These are phyloP conservation scores for Xylariaceae sp. DNA, from an alignment of 2,329 filamentous ascomycete genomes.

Conservation along the genomic window DNA sequence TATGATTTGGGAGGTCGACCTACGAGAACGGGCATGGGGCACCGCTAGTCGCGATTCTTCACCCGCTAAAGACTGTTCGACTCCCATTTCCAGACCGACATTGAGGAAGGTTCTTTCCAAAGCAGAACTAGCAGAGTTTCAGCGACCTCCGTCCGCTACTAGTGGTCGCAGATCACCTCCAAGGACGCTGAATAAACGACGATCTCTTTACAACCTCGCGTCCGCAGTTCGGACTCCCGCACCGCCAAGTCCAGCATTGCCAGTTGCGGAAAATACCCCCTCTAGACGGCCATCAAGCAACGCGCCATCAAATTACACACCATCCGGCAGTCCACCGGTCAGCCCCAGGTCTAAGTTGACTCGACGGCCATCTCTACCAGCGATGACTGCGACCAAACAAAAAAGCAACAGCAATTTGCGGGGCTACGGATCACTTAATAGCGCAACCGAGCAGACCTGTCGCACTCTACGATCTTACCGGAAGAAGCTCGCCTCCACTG, in stretches of 20 bases:
- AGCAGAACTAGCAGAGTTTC: constrained; percentile 79
- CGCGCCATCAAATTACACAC: constrained; percentile 30
- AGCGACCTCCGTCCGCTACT: constrained; percentile 42
- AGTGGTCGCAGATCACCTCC: constrained; percentile 53
- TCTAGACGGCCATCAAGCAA: constrained; percentile 43
- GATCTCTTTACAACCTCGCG: constrained; percentile 48
- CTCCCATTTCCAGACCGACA: constrained; percentile 60
- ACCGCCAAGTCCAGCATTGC: constrained; percentile 40
- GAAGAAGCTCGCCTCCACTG: constrained; percentile 57
- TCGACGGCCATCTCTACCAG: constrained; percentile 53
- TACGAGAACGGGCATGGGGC: constrained; percentile 41
- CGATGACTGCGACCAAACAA: constrained; percentile 45
- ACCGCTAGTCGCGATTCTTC: constrained; percentile 50
- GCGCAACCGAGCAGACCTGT: constrained; percentile 62
- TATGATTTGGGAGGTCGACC: constrained; percentile 68
- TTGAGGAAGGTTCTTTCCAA: constrained; percentile 82
- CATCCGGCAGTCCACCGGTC: constrained; percentile 45
- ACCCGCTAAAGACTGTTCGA: constrained; percentile 46
- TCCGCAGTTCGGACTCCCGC: constrained; percentile 37
- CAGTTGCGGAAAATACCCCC: constrained; percentile 43
- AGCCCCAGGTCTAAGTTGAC: constrained; percentile 48
- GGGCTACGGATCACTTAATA: constrained; percentile 54
- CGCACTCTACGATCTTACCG: constrained; percentile 59
- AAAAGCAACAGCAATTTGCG: constrained; percentile 48
- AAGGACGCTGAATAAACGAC: constrained; percentile 49